Base-by-base conservation (phyloP, 352 stramenopile genomes). In the Pythium monospermum region DNA sequence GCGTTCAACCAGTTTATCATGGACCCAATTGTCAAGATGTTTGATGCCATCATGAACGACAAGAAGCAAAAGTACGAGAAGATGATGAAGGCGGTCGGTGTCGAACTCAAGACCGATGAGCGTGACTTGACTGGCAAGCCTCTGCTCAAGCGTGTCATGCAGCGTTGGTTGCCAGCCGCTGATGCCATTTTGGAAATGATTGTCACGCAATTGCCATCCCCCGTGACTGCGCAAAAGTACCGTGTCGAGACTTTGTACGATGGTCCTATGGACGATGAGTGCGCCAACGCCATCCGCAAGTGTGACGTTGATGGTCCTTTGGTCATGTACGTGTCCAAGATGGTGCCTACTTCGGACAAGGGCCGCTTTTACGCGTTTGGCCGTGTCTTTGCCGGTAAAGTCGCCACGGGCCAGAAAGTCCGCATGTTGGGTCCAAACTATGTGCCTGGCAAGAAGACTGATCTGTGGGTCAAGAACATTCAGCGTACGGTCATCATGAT, bases 261-360 rank as follows among this genome's bases (percentile, higher is more conserved):
- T 46, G 97, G 97, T 65, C 97, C 97, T 59, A 80, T 98, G 30
- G 96, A 99, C 72, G 97, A 99, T 69, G 92, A 97, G 62, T 98
- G 91, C 52, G 96, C 95, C 61, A 91, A 89, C 55, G 96, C 95
- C 62, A 99, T 99, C 74, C 87, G 95, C 48, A 98, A 96, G 61
- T 99, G 97, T 65, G 96, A 99, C 73, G 97, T 97, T 52, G 96
- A 96, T 66, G 95, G 95, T 58, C 95, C 95, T 46, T 77, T 99
- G 19, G 98, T 98, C 71, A 99, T 99, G 97, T 99, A 99, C 89
- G 94, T 99, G 62, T 99, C 95, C 18, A 99, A 99, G 91, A 99
- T 99, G 97, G 95, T 99, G 59, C 97, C 97, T 59, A 99, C 96
- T 45, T 97, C 98, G 77, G 97, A 99, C 78, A 87, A 87, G 75